These are phyloP conservation scores for Annulohypoxylon bovei DNA, from an alignment of 495 filamentous ascomycete species.

Conservation along the genomic window DNA sequence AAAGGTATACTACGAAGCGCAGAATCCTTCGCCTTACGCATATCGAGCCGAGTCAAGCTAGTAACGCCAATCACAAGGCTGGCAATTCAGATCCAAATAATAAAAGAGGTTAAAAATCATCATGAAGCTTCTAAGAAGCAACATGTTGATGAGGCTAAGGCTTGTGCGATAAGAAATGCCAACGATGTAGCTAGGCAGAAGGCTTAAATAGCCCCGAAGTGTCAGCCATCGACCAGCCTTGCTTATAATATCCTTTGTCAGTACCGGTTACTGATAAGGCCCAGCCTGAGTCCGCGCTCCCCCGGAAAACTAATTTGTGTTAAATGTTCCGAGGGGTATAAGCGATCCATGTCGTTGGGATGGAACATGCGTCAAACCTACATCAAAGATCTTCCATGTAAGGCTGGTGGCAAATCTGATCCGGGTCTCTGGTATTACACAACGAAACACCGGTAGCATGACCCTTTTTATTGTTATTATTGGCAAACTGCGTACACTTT, in stretches of 20 bases:
- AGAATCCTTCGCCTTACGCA: neutral
- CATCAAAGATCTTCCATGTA: constrained; percentile 9
- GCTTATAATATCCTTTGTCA: neutral
- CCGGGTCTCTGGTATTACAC: constrained; percentile 2
- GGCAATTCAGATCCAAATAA: neutral
- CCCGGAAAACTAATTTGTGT: neutral
- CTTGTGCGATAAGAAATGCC: neutral
- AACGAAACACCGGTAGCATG: neutral
- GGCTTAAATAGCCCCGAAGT: neutral
- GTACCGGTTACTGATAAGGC: neutral
- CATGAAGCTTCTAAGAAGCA: neutral
- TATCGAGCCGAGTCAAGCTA: neutral
- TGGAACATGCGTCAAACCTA: constrained; percentile 12
- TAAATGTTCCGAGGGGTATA: constrained; percentile 23
- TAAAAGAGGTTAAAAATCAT: constrained; percentile 1
- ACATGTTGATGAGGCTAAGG: neutral
- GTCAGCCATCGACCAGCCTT: neutral
- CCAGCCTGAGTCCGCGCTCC: neutral
- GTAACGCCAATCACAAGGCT: neutral
- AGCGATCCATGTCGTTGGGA: constrained; percentile 11
- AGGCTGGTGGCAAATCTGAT: constrained; percentile 13
- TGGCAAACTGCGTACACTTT: neutral
- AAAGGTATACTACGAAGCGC: constrained; percentile 38
- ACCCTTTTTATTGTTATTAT: neutral
- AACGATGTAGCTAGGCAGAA: neutral